These are phyloP conservation scores for Pleodorina starrii DNA, from an alignment of 139 green algal species.

Conservation along the genomic window DNA sequence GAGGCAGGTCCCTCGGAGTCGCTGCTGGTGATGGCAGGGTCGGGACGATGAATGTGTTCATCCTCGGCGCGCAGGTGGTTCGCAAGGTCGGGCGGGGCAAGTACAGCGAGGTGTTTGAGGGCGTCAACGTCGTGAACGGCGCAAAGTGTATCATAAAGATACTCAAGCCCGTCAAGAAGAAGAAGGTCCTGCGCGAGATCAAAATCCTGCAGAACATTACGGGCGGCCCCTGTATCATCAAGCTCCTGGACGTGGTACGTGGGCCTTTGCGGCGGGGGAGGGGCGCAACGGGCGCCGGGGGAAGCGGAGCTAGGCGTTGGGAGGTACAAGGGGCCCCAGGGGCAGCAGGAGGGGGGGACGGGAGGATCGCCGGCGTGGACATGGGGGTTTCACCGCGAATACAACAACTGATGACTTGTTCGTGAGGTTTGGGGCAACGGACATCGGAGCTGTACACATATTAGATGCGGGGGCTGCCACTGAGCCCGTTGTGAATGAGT, in stretches of 20 bases:
- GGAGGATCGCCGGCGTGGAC: too few relatives aligned
- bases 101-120: slow-evolving; percentile 99
- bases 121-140: slow-evolving; percentile 82
- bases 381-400: too few relatives aligned
- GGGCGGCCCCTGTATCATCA: slow-evolving; percentile 96
- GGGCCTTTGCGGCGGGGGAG: neutral
- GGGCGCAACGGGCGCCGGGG: neutral
- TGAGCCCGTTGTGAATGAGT: too few relatives aligned
- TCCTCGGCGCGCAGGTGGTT: slow-evolving; percentile 78
- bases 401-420: too few relatives aligned
- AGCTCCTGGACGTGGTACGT: slow-evolving; percentile 92
- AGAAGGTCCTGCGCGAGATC: slow-evolving; percentile 99
- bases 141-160: slow-evolving; percentile 97
- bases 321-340: too few relatives aligned
- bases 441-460: too few relatives aligned
- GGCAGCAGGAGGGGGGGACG: too few relatives aligned
- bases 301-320: too few relatives aligned
- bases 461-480: too few relatives aligned
- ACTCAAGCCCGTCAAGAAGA: slow-evolving; percentile 99
- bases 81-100: slow-evolving; percentile 95
- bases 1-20: slow-evolving; percentile 71
- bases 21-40: too few relatives aligned
- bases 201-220: slow-evolving; percentile 88
- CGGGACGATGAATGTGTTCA: too few relatives aligned
- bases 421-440: too few relatives aligned